phyloP scores from a whole-genome alignment of 176 grass and related monocot genomes.

The Luzula sylvatica region DNA sequence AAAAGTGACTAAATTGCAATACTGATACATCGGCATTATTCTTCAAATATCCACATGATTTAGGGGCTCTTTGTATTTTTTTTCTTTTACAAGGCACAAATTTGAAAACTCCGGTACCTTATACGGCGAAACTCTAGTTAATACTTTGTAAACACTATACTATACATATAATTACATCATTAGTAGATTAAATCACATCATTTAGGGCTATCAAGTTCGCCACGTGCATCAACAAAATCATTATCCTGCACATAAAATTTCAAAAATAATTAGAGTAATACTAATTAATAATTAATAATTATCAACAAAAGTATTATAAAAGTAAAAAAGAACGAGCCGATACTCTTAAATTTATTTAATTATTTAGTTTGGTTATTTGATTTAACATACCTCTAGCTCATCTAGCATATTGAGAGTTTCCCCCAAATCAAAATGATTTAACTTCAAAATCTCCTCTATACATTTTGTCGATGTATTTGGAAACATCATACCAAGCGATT shows the following conservation, averaged over 20 bases:
- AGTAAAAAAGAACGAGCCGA: background rate
- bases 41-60: too few relatives aligned
- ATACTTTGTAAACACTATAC: too few relatives aligned
- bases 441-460: conserved; percentile 20
- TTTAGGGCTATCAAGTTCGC: background rate
- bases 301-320: background rate
- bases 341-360: background rate
- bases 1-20: too few relatives aligned
- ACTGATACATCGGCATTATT: too few relatives aligned
- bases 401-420: conserved; percentile 18
- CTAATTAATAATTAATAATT: background rate
- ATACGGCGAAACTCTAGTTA: too few relatives aligned
- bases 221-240: conserved; percentile 18
- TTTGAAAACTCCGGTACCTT: too few relatives aligned
- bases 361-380: too few relatives aligned
- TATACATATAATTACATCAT: background rate
- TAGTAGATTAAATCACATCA: background rate
- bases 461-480: conserved; percentile 8
- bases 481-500: conserved; percentile 21
- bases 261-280: background rate
- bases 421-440: conserved; percentile 23
- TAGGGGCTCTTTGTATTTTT: too few relatives aligned
- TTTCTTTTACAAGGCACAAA: too few relatives aligned
- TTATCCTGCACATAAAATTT: conserved; percentile 6
- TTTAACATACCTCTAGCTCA: conserved; percentile 10